Conservation (phyloP, 2,329 filamentous ascomycete genomes). For the Kalaharituber pfeilii region DNA sequence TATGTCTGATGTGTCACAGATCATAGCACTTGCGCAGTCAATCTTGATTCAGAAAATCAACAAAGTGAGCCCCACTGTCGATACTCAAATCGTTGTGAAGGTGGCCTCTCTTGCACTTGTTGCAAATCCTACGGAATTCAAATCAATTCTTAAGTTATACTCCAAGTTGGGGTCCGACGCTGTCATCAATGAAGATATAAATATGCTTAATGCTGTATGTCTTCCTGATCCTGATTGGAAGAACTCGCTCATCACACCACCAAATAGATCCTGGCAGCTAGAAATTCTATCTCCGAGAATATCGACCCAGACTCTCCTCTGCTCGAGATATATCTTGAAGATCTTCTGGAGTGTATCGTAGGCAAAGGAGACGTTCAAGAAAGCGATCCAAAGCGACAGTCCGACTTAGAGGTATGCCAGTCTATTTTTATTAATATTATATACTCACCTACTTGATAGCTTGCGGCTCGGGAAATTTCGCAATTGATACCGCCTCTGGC, state of each 20-base stretch:
- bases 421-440: conserved; percentile 4
- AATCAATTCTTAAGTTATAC: conserved; percentile 69
- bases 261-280: conserved; percentile 51
- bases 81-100: conserved; percentile 70
- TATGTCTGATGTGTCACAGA: conserved; percentile 29
- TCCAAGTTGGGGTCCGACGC: conserved; percentile 57
- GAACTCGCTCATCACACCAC: not conserved
- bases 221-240: not conserved
- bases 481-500: conserved; percentile 80
- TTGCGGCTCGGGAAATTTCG: conserved; percentile 71
- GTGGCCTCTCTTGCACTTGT: conserved; percentile 59
- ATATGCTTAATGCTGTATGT: conserved; percentile 54
- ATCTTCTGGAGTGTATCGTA: conserved; percentile 72
- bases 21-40: conserved; percentile 78
- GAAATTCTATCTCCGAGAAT: conserved; percentile 57
- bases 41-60: conserved; percentile 94
- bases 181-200: conserved; percentile 47
- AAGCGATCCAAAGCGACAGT: conserved; percentile 51
- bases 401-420: conserved; percentile 50
- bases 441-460: conserved; percentile 21
- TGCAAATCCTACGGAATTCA: conserved; percentile 67
- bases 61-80: conserved; percentile 62
- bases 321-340: conserved; percentile 66
- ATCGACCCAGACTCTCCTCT: conserved; percentile 52
- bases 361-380: conserved; percentile 77